A percentile compares a stretch with the other conserved stretches of the same genome.
Evolutionary conservation across 1,284 basidiomycete species (phyloP).

Genomic region (Sporisorium reilianum): DNA sequence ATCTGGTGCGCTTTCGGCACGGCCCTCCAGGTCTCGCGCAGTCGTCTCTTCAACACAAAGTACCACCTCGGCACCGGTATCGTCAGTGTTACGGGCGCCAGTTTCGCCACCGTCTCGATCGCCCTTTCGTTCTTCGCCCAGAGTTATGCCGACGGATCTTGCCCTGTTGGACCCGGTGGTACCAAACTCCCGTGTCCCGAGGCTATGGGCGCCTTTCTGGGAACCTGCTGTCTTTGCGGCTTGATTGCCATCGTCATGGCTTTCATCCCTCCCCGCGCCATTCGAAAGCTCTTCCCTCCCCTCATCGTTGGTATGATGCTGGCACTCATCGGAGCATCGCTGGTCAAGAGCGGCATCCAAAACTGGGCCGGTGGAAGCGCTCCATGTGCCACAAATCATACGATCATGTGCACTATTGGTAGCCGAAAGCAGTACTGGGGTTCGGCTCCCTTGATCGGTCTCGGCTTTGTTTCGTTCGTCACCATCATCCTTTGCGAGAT

Average conservation of each 20-base stretch:
- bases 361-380: slow-evolving; percentile 50
- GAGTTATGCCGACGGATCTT: slow-evolving; percentile 32
- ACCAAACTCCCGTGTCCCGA: slow-evolving; percentile 35
- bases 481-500: slow-evolving; percentile 48
- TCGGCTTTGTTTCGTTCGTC: slow-evolving; percentile 40
- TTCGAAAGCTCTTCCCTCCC: slow-evolving; percentile 47
- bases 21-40: slow-evolving; percentile 31
- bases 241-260: slow-evolving; percentile 32
- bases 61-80: slow-evolving; percentile 48
- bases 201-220: slow-evolving; percentile 36
- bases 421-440: slow-evolving; percentile 35
- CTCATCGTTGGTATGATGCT: slow-evolving; percentile 49
- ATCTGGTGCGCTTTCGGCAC: slow-evolving; percentile 44
- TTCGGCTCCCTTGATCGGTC: slow-evolving; percentile 41
- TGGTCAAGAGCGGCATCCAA: slow-evolving; percentile 34
- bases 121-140: slow-evolving; percentile 40
- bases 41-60: slow-evolving; percentile 25
- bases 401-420: slow-evolving; percentile 26
- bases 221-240: slow-evolving; percentile 36
- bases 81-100: slow-evolving; percentile 38
- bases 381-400: slow-evolving; percentile 29
- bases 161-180: slow-evolving; percentile 17
- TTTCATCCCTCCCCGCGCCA: slow-evolving; percentile 38
- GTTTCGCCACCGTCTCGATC: slow-evolving; percentile 39
- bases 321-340: slow-evolving; percentile 31